Conservation (phyloP, 345 rosid genomes). For the Citrus unshiu region DNA sequence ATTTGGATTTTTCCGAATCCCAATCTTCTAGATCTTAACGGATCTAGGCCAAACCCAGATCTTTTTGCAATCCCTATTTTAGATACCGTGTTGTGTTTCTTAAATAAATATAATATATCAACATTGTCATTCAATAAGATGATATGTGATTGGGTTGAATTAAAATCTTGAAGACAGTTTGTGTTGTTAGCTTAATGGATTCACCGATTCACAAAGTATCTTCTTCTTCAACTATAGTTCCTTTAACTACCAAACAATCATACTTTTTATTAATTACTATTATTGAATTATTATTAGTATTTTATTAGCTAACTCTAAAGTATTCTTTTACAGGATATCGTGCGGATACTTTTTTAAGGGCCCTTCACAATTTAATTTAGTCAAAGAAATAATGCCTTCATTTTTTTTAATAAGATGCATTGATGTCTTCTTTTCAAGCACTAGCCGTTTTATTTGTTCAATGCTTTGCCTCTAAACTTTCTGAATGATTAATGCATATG, state of each 20-base stretch:
- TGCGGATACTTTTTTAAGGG: not conserved
- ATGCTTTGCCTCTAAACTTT: constrained; percentile 15
- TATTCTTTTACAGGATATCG: not conserved
- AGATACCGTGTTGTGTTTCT: not conserved
- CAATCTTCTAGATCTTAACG: too few species aligned
- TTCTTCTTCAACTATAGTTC: constrained; percentile 7
- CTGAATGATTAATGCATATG: not conserved
- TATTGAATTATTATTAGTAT: not conserved
- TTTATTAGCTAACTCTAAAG: not conserved
- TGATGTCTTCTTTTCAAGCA: not conserved
- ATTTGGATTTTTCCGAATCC: too few species aligned
- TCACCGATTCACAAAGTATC: constrained; percentile 4
- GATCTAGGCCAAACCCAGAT: too few species aligned
- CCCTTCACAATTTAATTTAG: not conserved
- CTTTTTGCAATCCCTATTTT: too few species aligned
- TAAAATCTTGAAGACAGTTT: not conserved
- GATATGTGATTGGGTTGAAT: too few species aligned
- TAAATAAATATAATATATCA: not conserved
- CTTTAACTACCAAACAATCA: constrained; percentile 19
- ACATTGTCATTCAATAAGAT: not conserved
- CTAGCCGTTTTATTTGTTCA: constrained; percentile 3
- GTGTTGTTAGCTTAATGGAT: constrained; percentile 18
- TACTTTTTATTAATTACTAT: not conserved
- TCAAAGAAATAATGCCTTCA: not conserved
- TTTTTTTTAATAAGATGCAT: not conserved